Conservation (phyloP, 495 filamentous ascomycete species). For the Podospora appendiculata region DNA sequence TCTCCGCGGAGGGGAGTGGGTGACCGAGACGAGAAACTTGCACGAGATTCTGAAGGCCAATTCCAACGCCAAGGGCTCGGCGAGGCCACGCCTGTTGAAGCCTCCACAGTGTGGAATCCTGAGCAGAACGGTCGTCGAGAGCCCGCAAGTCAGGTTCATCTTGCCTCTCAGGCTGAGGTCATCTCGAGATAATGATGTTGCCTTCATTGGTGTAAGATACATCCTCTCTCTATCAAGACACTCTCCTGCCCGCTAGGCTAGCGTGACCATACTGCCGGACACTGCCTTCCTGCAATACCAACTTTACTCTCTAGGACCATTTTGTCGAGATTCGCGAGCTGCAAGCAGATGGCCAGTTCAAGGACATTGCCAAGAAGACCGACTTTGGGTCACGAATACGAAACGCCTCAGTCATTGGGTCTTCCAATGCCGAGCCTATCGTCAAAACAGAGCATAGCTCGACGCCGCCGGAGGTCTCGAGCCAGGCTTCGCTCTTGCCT, state of each 20-base stretch:
- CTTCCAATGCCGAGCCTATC: neutral
- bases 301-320: conserved; percentile 41
- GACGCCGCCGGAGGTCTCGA: conserved; percentile 9
- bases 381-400: conserved; percentile 69
- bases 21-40: conserved; percentile 40
- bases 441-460: conserved; percentile 16
- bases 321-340: conserved; percentile 66
- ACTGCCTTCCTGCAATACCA: neutral
- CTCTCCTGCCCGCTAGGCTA: conserved; percentile 1
- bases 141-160: conserved; percentile 68
- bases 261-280: too few species aligned
- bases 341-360: conserved; percentile 52
- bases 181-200: conserved; percentile 68
- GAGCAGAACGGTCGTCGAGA: conserved; percentile 67
- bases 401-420: conserved; percentile 55
- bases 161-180: conserved; percentile 71
- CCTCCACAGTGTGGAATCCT: conserved; percentile 59
- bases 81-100: conserved; percentile 19
- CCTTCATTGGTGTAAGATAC: conserved; percentile 70
- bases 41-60: conserved; percentile 30
- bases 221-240: conserved; percentile 6
- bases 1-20: conserved; percentile 52
- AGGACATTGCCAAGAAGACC: conserved; percentile 60
- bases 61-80: conserved; percentile 13
- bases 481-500: conserved; percentile 36